These are phyloP conservation scores for Trifolium repens DNA, from an alignment of 306 rosid genomes.

Conservation along the genomic window DNA sequence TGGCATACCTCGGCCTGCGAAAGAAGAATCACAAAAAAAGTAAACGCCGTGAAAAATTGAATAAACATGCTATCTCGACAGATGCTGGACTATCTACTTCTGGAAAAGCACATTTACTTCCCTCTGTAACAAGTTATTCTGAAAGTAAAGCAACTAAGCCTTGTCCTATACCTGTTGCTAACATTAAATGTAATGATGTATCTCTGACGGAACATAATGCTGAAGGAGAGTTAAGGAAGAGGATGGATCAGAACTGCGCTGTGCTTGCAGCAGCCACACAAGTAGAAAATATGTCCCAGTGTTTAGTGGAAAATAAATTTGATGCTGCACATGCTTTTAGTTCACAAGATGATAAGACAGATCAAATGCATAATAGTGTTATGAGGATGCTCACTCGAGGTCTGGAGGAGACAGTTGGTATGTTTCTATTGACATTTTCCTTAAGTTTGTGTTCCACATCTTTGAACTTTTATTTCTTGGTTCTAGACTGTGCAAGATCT, in stretches of 20 bases:
- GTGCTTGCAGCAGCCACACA: slow-evolving; percentile 52
- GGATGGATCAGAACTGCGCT: slow-evolving; percentile 44
- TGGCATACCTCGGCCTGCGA: slow-evolving; percentile 48
- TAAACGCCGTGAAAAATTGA: slow-evolving; percentile 42
- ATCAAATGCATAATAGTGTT: slow-evolving; percentile 46
- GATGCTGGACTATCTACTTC: slow-evolving; percentile 66
- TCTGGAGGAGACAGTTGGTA: slow-evolving; percentile 72
- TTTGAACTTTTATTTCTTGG: slow-evolving; percentile 10
- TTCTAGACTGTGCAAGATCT: neutral
- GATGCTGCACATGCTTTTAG: slow-evolving; percentile 38
- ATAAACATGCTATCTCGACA: slow-evolving; percentile 43
- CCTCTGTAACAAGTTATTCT: slow-evolving; percentile 28
- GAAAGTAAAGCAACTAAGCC: slow-evolving; percentile 49
- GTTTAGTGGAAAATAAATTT: slow-evolving; percentile 39
- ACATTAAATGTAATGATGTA: slow-evolving; percentile 39
- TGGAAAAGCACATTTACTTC: slow-evolving; percentile 40
- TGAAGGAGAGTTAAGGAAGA: slow-evolving; percentile 47
- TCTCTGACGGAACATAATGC: slow-evolving; percentile 36
- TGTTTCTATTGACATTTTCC: slow-evolving; percentile 41
- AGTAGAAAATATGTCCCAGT: slow-evolving; percentile 40
- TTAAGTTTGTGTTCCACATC: slow-evolving; percentile 15
- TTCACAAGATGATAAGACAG: slow-evolving; percentile 45
- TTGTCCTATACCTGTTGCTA: slow-evolving; percentile 39
- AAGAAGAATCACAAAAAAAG: slow-evolving; percentile 64
- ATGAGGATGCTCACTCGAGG: slow-evolving; percentile 52